These are phyloP conservation scores for Dendrobium nobile DNA, from an alignment of 106 monocot genomes.

Conservation along the genomic window DNA sequence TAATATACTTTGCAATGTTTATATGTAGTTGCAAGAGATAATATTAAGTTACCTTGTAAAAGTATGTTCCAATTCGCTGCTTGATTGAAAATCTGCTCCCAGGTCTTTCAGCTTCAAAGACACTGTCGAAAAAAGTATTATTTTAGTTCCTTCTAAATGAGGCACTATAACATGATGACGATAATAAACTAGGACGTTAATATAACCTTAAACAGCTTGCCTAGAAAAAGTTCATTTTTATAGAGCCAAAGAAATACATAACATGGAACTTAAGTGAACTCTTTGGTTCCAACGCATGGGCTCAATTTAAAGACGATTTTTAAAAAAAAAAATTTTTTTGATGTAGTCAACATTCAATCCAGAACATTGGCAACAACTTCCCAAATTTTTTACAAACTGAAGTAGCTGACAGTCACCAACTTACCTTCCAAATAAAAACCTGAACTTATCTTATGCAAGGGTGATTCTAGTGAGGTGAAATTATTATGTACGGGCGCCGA, in stretches of 20 bases:
- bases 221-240: background rate
- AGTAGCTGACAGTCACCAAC: too few species aligned
- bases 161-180: background rate
- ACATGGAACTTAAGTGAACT: background rate
- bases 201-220: background rate
- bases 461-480: background rate
- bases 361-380: too few species aligned
- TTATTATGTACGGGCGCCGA: too few species aligned
- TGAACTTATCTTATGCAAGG: background rate
- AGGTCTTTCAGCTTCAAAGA: conserved; percentile 80
- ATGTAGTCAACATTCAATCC: too few species aligned
- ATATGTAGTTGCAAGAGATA: background rate
- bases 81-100: conserved; percentile 58
- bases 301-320: background rate
- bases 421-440: too few species aligned
- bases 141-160: background rate
- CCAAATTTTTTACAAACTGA: too few species aligned
- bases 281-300: background rate
- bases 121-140: conserved; percentile 19
- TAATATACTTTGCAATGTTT: too few species aligned
- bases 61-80: conserved; percentile 66
- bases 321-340: background rate
- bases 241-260: background rate
- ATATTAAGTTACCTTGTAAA: conserved; percentile 49
- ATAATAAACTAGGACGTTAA: background rate